A percentile compares a stretch with the other conserved stretches of the same genome.
Evolutionary conservation across 2,329 filamentous ascomycete genomes (phyloP).

Genomic region (Aspergillus sp.): DNA sequence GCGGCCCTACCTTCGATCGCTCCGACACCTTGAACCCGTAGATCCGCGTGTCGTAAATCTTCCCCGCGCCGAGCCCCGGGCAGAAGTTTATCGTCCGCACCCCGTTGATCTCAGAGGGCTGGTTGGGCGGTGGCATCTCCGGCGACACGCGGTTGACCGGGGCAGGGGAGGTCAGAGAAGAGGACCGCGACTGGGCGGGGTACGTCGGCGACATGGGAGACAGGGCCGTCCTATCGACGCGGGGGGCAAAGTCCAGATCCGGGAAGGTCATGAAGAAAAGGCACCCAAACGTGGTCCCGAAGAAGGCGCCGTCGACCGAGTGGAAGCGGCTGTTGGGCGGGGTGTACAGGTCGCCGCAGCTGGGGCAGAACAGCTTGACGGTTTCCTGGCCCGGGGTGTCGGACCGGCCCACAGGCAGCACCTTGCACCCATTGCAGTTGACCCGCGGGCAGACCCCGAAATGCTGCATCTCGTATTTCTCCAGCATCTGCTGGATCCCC

Average conservation of each 20-base stretch:
- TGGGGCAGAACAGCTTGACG: conserved; percentile 95
- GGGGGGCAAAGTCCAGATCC: conserved; percentile 74
- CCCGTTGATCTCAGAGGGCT: conserved; percentile 63
- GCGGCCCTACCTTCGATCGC: conserved; percentile 74
- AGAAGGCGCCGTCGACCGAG: conserved; percentile 94
- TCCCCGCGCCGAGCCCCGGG: conserved; percentile 69
- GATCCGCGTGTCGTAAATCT: conserved; percentile 89
- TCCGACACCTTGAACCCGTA: conserved; percentile 96
- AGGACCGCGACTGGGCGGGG: conserved; percentile 24
- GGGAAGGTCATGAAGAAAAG: conserved; percentile 98
- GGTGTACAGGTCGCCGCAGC: conserved; percentile 92
- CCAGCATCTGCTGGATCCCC: conserved; percentile 97
- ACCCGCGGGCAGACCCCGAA: conserved; percentile 94
- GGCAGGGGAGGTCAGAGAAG: conserved; percentile 19
- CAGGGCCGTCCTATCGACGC: conserved; percentile 44
- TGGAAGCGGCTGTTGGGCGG: conserved; percentile 96
- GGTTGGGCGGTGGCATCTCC: conserved; percentile 32
- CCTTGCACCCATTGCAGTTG: conserved; percentile 80
- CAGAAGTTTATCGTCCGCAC: conserved; percentile 79
- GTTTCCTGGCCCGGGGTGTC: conserved; percentile 95
- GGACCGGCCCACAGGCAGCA: conserved; percentile 84
- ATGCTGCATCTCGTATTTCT: conserved; percentile 95
- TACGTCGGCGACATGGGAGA: conserved; percentile 19
- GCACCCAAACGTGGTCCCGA: conserved; percentile 91
- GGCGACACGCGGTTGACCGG: conserved; percentile 17